Evolutionary conservation across 2,329 filamentous ascomycete genomes (phyloP), one percentile per base, ranked within the genome.

Genomic region (Fusarium pseudoanthophilum): DNA sequence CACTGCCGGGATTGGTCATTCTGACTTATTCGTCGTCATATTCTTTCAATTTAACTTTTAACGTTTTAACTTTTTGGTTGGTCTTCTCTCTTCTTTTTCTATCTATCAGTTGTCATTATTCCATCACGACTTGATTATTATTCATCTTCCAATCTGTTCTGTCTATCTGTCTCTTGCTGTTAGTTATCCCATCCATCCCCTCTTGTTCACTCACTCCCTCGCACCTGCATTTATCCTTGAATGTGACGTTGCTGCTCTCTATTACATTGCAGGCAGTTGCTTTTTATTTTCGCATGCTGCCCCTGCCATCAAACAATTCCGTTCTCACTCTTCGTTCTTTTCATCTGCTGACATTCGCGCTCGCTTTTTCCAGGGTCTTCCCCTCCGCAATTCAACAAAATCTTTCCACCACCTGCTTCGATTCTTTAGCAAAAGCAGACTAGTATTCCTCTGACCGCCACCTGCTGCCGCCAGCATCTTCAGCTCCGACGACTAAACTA

Each of bases 391-490:
- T n/a, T 65, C 59, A 60, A 49, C 37, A 55, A 59, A 51, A n/a
- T 26, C 42, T 51, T 53, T 36, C 52, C 43, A 34, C 48, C 46
- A 52, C 48, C 24, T 58, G 45, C 49, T 59, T 69, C 68, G 57
- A 72, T 55, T 58, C 37, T 43, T 46, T 65, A 42, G 60, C 43
- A 72, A 69, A 66, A 45, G 10, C 48, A 55, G 57, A 51, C 71
- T 74, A 74, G 72, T 64, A 32, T 37, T 52, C 39, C 55, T 60
- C 48, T 72, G 71, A 72, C 71, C 71, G 71, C 72, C 68, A 64
- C 53, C 71, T 67, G 45, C 71, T 67, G 45, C 43, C 39, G 46
- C 71, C 60, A 53, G 32, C 48, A 64, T 42, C 66, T 61, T 59
- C 55, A 67, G 46, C 63, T 39, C 58, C 32, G 36, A 43, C 48